Evolutionary conservation across 2,329 filamentous ascomycete genomes (phyloP).

Genomic region (Scedosporium dehoogii): DNA sequence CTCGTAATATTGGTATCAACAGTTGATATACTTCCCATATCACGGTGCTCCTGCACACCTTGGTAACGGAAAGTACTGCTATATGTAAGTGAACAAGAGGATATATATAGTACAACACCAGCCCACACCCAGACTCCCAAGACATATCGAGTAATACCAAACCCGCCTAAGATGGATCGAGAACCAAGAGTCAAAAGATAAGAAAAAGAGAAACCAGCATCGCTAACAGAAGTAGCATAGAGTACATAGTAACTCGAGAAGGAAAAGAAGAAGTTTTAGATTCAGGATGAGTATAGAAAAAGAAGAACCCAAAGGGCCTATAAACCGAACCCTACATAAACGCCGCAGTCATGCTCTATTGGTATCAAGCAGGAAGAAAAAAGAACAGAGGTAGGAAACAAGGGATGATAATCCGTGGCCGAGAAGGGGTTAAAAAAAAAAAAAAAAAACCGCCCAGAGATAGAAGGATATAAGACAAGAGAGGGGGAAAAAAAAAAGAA

Average conservation of each 20-base stretch:
- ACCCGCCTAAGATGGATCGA: too few relatives aligned
- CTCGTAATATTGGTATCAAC: background rate
- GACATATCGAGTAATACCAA: too few relatives aligned
- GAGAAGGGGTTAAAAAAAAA: background rate
- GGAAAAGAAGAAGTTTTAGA: background rate
- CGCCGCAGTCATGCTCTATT: constrained; percentile 3
- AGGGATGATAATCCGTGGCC: background rate
- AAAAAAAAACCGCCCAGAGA: background rate
- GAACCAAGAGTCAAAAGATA: too few relatives aligned
- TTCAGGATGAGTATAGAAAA: background rate
- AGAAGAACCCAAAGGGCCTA: background rate
- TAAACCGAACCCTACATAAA: background rate
- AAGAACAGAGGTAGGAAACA: background rate
- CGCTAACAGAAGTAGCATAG: too few relatives aligned
- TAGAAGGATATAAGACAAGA: background rate
- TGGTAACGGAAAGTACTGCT: too few relatives aligned
- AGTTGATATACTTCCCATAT: too few relatives aligned
- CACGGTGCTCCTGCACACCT: too few relatives aligned
- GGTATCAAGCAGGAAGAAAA: background rate
- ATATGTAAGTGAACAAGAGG: background rate
- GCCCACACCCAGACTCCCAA: too few relatives aligned
- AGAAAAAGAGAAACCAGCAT: too few relatives aligned
- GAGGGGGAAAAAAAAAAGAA: too few relatives aligned
- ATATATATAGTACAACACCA: background rate
- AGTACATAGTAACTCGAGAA: too few relatives aligned